Conservation (phyloP, 139 green algal species). For the Micractinium conductrix region DNA sequence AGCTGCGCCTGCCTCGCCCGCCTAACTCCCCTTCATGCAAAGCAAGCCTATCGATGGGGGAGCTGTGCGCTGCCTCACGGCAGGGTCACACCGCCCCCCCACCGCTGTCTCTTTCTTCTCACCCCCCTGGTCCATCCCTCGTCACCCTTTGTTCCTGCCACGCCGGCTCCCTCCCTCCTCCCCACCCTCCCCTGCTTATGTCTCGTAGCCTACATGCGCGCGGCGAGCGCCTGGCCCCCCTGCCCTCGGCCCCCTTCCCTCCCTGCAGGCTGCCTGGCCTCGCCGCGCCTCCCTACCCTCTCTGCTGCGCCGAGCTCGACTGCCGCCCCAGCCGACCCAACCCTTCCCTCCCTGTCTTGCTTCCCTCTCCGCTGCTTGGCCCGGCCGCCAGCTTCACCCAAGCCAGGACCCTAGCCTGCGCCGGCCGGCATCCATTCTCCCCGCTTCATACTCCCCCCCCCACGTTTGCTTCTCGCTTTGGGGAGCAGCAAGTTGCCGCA, state of each 20-base stretch:
- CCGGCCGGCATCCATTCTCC: too few species aligned
- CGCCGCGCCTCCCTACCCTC: too few species aligned
- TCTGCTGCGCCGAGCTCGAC: too few species aligned
- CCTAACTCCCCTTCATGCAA: not conserved
- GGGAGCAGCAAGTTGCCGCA: not conserved
- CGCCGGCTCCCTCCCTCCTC: not conserved
- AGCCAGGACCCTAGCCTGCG: too few species aligned
- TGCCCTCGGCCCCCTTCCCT: not conserved
- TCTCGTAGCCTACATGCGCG: not conserved
- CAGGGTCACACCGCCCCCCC: too few species aligned
- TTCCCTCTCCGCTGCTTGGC: too few species aligned
- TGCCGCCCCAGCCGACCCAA: too few species aligned
- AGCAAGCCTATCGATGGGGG: not conserved
- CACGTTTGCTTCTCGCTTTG: not conserved
- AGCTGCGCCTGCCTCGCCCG: not conserved
- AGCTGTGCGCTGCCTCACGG: too few species aligned
- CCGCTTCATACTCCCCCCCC: not conserved
- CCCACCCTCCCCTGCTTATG: not conserved
- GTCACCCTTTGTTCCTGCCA: not conserved
- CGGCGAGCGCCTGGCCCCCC: not conserved
- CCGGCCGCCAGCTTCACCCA: too few species aligned
- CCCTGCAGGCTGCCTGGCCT: too few species aligned
- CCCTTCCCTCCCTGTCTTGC: too few species aligned
- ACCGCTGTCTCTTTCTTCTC: not conserved
- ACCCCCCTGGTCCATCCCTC: not conserved